Conservation (phyloP, 2,329 filamentous ascomycete species). For the Atkinsonella hypoxylon region DNA sequence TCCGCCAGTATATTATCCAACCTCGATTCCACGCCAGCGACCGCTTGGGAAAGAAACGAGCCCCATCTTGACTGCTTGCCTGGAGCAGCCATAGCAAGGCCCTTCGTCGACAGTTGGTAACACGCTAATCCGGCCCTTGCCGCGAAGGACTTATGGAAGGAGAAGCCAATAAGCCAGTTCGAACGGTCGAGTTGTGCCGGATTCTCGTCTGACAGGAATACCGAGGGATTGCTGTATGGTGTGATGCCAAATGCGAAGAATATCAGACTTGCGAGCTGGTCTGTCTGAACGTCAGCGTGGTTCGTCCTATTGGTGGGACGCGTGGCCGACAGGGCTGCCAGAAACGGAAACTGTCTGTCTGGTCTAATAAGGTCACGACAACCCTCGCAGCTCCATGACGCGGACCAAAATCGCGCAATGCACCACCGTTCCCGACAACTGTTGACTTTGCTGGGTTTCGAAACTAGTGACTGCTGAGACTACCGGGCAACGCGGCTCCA, state of each 20-base stretch:
- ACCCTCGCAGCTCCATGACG: not conserved
- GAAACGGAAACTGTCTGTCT: conserved; percentile 1
- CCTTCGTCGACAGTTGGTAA: conserved; percentile 3
- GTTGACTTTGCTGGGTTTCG: not conserved
- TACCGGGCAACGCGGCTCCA: too few species aligned
- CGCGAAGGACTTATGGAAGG: not conserved
- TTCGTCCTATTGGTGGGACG: not conserved
- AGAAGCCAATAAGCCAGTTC: not conserved
- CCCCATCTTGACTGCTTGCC: conserved; percentile 53
- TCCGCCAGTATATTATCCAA: conserved; percentile 87
- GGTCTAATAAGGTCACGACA: not conserved
- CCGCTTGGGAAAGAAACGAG: conserved; percentile 74
- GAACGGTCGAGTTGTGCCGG: too few species aligned
- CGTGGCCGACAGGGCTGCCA: not conserved
- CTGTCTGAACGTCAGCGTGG: not conserved
- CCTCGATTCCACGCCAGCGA: conserved; percentile 85
- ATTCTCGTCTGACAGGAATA: not conserved
- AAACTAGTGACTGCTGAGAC: not conserved
- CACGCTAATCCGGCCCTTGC: not conserved
- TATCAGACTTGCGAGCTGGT: not conserved
- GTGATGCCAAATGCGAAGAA: not conserved
- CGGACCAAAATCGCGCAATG: not conserved
- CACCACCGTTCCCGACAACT: not conserved
- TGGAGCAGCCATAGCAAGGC: conserved; percentile 32
- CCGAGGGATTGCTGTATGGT: not conserved